These are phyloP conservation scores for Rhododendron ferrugineum DNA, from an alignment of 148 eudicot species.

Conservation along the genomic window DNA sequence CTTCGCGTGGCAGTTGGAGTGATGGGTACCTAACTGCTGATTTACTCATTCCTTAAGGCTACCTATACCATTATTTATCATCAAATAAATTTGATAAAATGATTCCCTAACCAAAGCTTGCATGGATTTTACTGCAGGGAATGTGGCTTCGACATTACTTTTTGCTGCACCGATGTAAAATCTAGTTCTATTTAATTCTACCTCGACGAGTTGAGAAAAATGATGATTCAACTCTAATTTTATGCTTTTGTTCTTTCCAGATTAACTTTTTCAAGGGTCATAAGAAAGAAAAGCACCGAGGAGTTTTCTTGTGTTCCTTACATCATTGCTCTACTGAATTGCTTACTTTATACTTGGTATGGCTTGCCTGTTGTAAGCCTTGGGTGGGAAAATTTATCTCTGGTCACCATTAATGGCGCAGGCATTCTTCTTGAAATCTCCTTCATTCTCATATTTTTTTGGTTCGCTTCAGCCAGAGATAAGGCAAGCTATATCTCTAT, in stretches of 20 bases:
- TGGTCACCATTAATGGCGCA: slow-evolving; percentile 56
- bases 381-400: slow-evolving; percentile 62
- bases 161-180: slow-evolving; percentile 67
- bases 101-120: not conserved
- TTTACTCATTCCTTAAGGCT: not conserved
- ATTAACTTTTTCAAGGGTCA: slow-evolving; percentile 53
- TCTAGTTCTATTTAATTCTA: not conserved
- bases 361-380: slow-evolving; percentile 67
- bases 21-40: slow-evolving; percentile 37
- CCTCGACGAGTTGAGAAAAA: not conserved
- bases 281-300: slow-evolving; percentile 64
- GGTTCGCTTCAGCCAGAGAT: slow-evolving; percentile 48
- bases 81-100: not conserved
- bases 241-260: slow-evolving; percentile 28
- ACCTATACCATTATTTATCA: not conserved
- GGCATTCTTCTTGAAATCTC: slow-evolving; percentile 62
- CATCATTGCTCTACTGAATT: slow-evolving; percentile 51
- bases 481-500: slow-evolving; percentile 39
- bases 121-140: slow-evolving; percentile 48
- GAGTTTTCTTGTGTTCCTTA: slow-evolving; percentile 74
- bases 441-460: slow-evolving; percentile 51
- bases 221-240: not conserved
- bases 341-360: slow-evolving; percentile 48
- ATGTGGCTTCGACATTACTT: slow-evolving; percentile 66
- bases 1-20: slow-evolving; percentile 53